These are phyloP conservation scores for Plasmodium ovale DNA, from an alignment of 169 alveolate genomes.

Conservation along the genomic window DNA sequence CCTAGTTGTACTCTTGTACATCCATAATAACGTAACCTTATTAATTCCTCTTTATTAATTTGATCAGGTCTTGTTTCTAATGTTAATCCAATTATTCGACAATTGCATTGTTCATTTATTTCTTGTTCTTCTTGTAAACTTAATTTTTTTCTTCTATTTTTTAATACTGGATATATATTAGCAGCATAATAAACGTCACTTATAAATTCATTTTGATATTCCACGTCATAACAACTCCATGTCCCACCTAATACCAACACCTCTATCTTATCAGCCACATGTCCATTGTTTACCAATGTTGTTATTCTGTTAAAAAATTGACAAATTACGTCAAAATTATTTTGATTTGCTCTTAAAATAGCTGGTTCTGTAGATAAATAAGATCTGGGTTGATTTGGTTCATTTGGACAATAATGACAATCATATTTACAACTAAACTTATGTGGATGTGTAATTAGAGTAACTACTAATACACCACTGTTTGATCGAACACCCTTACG, in stretches of 20 bases:
- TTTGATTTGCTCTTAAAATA: slow-evolving; percentile 95
- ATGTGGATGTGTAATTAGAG: slow-evolving; percentile 96
- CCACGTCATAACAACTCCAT: slow-evolving; percentile 94
- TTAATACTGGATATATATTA: slow-evolving; percentile 88
- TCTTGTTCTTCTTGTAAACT: slow-evolving; percentile 79
- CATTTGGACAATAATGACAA: slow-evolving; percentile 95
- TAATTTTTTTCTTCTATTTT: slow-evolving; percentile 76
- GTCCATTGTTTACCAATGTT: slow-evolving; percentile 94
- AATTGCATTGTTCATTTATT: slow-evolving; percentile 76
- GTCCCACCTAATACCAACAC: slow-evolving; percentile 95
- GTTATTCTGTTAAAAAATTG: slow-evolving; percentile 94
- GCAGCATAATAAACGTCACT: slow-evolving; percentile 96
- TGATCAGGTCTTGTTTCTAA: slow-evolving; percentile 95
- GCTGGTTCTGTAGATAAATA: slow-evolving; percentile 97
- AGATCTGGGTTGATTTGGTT: slow-evolving; percentile 96
- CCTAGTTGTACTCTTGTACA: slow-evolving; percentile 96
- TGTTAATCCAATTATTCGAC: slow-evolving; percentile 86
- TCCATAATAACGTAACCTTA: slow-evolving; percentile 89
- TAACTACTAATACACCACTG: slow-evolving; percentile 94
- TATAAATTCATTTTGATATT: slow-evolving; percentile 91
- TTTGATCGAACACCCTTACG: slow-evolving; percentile 90
- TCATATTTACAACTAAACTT: slow-evolving; percentile 93
- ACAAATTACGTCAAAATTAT: slow-evolving; percentile 91
- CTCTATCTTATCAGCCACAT: slow-evolving; percentile 94
- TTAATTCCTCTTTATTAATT: slow-evolving; percentile 89